phyloP scores from a whole-genome alignment of 352 stramenopile genomes.

The Pythium monospermum region DNA sequence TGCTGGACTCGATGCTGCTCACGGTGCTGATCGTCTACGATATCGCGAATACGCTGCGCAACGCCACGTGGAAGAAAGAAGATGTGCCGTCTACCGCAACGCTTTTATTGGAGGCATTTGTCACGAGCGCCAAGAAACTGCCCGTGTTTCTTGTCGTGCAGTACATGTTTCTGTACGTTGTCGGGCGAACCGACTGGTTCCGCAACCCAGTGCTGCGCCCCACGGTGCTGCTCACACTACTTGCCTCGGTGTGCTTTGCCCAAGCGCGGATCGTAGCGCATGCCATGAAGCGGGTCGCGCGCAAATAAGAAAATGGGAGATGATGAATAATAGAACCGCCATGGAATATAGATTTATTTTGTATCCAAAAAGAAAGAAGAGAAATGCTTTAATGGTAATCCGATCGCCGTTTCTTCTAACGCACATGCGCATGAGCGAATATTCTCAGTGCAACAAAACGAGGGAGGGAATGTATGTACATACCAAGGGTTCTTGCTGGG shows the following conservation, averaged over 20 bases:
- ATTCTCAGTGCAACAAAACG: neutral
- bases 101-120: constrained; percentile 45
- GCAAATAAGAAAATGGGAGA: constrained; percentile 24
- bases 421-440: neutral
- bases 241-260: constrained; percentile 30
- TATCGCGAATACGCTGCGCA: constrained; percentile 60
- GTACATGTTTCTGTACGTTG: constrained; percentile 50
- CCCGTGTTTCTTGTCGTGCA: constrained; percentile 44
- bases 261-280: constrained; percentile 49
- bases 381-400: constrained; percentile 13
- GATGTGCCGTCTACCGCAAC: constrained; percentile 52
- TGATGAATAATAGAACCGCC: too few species aligned
- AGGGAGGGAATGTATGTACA: too few species aligned
- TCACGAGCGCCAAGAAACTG: constrained; percentile 43
- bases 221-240: constrained; percentile 51
- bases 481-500: constrained; percentile 23
- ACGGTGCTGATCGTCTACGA: constrained; percentile 64
- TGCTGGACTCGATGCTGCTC: constrained; percentile 51
- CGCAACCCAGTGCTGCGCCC: constrained; percentile 73
- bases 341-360: too few species aligned
- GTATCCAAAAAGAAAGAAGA: constrained; percentile 2
- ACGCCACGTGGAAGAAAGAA: constrained; percentile 60
- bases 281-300: constrained; percentile 52
- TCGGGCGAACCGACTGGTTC: constrained; percentile 65
- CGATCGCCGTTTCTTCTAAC: constrained; percentile 28